Conservation (phyloP, 83 land plant genomes). For the Larix sibirica region DNA sequence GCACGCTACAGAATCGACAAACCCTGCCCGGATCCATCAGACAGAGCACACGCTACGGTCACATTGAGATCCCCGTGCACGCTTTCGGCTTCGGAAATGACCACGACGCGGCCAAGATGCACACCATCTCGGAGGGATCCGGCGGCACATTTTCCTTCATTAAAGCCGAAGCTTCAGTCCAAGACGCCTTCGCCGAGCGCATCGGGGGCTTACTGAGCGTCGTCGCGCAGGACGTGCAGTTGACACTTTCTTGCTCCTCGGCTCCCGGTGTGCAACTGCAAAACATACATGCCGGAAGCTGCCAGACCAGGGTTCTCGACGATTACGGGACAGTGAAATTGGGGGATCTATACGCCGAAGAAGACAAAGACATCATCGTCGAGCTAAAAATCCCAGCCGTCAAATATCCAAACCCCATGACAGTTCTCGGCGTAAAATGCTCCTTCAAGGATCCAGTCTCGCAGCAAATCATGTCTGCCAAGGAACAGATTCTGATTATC, state of each 20-base stretch:
- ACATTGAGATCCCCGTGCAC: slow-evolving; percentile 68
- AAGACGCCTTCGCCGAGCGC: slow-evolving; percentile 70
- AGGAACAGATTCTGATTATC: slow-evolving; percentile 36
- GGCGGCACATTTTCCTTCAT: slow-evolving; percentile 39
- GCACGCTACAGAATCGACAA: neutral
- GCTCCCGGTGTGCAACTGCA: slow-evolving; percentile 35
- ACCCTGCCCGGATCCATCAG: slow-evolving; percentile 22
- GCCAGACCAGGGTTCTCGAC: slow-evolving; percentile 25
- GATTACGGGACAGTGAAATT: slow-evolving; percentile 39
- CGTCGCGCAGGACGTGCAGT: slow-evolving; percentile 74
- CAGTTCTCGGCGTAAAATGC: slow-evolving; percentile 36
- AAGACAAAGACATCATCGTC: slow-evolving; percentile 79
- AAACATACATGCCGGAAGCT: slow-evolving; percentile 56
- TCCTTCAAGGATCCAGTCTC: slow-evolving; percentile 54
- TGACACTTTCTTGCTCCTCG: slow-evolving; percentile 36
- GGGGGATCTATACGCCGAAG: slow-evolving; percentile 83
- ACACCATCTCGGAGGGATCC: slow-evolving; percentile 37
- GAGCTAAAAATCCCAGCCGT: slow-evolving; percentile 63
- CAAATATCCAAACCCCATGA: slow-evolving; percentile 19
- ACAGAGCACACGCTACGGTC: slow-evolving; percentile 36
- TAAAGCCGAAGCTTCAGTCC: slow-evolving; percentile 23
- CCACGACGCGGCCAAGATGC: slow-evolving; percentile 36
- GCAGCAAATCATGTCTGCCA: slow-evolving; percentile 31
- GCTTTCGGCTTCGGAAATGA: slow-evolving; percentile 58
- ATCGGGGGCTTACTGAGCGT: slow-evolving; percentile 79